Conservation (phyloP, 306 rosid species). For the Cicer arietinum region DNA sequence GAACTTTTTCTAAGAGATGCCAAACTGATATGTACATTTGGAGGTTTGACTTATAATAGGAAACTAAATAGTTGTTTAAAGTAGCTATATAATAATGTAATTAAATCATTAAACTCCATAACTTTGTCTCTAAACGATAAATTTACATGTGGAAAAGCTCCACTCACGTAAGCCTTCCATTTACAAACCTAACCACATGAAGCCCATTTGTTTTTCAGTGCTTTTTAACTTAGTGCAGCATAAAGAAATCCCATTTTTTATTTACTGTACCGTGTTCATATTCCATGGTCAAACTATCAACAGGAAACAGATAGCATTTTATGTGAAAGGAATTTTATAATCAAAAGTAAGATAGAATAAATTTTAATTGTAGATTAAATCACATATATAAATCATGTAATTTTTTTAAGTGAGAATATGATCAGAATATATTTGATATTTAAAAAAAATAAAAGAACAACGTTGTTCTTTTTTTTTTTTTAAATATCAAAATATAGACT, state of each 20-base stretch:
- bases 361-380: too few relatives aligned
- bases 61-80: background rate
- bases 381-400: too few relatives aligned
- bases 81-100: slow-evolving; percentile 10
- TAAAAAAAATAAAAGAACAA: too few relatives aligned
- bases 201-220: slow-evolving; percentile 5
- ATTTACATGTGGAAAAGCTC: background rate
- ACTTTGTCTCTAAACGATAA: slow-evolving; percentile 2
- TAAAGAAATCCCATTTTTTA: slow-evolving; percentile 20
- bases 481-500: too few relatives aligned
- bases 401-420: too few relatives aligned
- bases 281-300: slow-evolving; percentile 31
- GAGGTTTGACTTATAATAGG: background rate
- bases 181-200: slow-evolving; percentile 18
- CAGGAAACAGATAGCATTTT: background rate
- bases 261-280: slow-evolving; percentile 16
- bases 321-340: too few relatives aligned
- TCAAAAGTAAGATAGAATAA: too few relatives aligned
- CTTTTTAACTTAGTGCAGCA: slow-evolving; percentile 30
- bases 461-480: too few relatives aligned
- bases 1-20: background rate
- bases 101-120: background rate
- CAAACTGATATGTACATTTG: background rate
- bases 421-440: too few relatives aligned
- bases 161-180: slow-evolving; percentile 9